These are phyloP conservation scores for Sclerotiophoma versabilis DNA, from an alignment of 2,329 filamentous ascomycete species.

Conservation along the genomic window DNA sequence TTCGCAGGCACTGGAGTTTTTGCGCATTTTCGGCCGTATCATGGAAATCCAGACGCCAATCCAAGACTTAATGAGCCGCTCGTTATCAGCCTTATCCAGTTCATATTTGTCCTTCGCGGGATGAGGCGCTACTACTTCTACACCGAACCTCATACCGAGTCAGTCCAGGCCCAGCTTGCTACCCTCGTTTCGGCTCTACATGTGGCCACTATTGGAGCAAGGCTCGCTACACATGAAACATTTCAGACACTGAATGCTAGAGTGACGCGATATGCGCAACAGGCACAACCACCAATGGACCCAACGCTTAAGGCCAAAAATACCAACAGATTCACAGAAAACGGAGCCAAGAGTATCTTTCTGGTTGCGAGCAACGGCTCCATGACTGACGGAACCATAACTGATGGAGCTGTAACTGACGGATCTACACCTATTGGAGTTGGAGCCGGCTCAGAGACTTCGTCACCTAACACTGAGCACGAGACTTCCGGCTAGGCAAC, in stretches of 20 bases:
- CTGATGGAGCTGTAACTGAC: neutral
- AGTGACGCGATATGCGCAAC: no score
- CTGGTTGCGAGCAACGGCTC: neutral
- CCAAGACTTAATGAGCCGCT: neutral
- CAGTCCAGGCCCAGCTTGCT: neutral
- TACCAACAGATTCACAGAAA: no score
- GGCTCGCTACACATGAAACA: no score
- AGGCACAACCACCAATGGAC: no score
- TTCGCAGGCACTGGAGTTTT: neutral
- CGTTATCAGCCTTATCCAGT: neutral
- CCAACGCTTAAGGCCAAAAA: no score
- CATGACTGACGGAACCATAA: neutral
- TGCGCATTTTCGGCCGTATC: neutral
- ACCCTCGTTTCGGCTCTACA: neutral
- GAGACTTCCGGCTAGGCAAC: neutral
- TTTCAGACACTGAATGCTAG: no score
- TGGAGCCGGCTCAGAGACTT: neutral
- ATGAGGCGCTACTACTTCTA: constrained; percentile 1
- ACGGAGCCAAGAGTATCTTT: no score
- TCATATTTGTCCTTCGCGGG: neutral
- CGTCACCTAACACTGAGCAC: neutral
- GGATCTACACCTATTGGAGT: neutral
- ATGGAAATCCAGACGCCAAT: neutral
- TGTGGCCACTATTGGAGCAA: neutral
- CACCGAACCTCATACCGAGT: neutral